A percentile compares a stretch with the other conserved stretches of the same genome.
Evolutionary conservation across 192 early-diverging fungal genomes (phyloP).

Genomic region (Backusella liffmaniae): DNA sequence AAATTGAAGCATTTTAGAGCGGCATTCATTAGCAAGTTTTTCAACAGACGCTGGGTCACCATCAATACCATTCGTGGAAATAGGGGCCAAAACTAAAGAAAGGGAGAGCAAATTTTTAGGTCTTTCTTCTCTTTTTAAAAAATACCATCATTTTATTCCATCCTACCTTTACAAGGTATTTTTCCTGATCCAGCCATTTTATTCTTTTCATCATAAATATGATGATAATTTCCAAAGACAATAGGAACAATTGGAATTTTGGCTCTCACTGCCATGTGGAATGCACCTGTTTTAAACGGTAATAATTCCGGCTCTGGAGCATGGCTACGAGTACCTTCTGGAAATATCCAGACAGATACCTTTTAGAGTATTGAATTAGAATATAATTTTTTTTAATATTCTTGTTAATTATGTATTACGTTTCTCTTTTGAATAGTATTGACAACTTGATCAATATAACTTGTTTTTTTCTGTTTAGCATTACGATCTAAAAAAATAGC

Average conservation of each 20-base stretch:
- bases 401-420: slow-evolving; percentile 37
- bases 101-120: not conserved
- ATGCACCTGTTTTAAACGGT: slow-evolving; percentile 97
- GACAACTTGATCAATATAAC: slow-evolving; percentile 71
- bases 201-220: slow-evolving; percentile 54
- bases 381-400: not conserved
- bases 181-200: slow-evolving; percentile 50
- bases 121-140: not conserved
- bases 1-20: slow-evolving; percentile 48
- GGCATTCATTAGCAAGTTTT: slow-evolving; percentile 39
- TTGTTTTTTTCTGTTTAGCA: slow-evolving; percentile 71
- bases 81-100: slow-evolving; percentile 43
- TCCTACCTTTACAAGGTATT: slow-evolving; percentile 54
- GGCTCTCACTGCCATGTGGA: slow-evolving; percentile 86
- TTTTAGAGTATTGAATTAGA: slow-evolving; percentile 16
- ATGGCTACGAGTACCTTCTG: slow-evolving; percentile 86
- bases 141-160: not conserved
- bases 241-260: slow-evolving; percentile 89
- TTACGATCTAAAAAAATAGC: slow-evolving; percentile 85
- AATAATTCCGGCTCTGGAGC: slow-evolving; percentile 64
- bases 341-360: slow-evolving; percentile 81
- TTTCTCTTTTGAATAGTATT: slow-evolving; percentile 68
- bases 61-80: slow-evolving; percentile 37
- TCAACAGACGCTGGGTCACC: slow-evolving; percentile 40
- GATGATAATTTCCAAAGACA: slow-evolving; percentile 67